Conservation (phyloP, 169 alveolate species). For the Sarcocystis neurona region DNA sequence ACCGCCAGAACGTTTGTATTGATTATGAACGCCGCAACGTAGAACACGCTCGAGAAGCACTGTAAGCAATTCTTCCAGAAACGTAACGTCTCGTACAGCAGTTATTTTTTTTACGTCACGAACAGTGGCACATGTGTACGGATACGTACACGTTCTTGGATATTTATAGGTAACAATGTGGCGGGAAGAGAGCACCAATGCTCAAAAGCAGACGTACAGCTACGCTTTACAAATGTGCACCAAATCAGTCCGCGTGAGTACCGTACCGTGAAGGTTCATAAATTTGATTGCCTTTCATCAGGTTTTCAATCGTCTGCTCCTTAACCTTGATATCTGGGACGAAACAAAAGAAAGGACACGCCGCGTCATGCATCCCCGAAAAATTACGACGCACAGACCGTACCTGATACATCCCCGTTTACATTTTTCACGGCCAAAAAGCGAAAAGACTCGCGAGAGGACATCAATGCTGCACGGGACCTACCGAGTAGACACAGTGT, state of each 20-base stretch:
- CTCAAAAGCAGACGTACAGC: not conserved
- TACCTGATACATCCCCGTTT: not conserved
- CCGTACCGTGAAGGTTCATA: conserved; percentile 92
- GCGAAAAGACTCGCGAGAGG: not conserved
- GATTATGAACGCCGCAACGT: too few species aligned
- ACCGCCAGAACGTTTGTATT: too few species aligned
- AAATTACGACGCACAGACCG: not conserved
- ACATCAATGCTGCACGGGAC: too few species aligned
- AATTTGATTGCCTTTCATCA: conserved; percentile 90
- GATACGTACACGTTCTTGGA: not conserved
- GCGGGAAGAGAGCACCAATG: not conserved
- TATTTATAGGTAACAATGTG: not conserved
- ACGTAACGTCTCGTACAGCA: too few species aligned
- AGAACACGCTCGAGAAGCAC: too few species aligned
- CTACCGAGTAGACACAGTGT: conserved; percentile 92
- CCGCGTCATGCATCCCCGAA: not conserved
- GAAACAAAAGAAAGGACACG: too few species aligned
- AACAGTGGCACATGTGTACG: too few species aligned
- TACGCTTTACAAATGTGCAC: not conserved
- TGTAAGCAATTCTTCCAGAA: too few species aligned
- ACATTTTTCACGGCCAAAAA: not conserved
- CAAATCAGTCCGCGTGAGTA: too few species aligned
- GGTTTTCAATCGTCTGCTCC: conserved; percentile 95
- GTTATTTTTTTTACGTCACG: too few species aligned
- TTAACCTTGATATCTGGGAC: conserved; percentile 97